Evolutionary conservation across 305 asterid species (phyloP).

Genomic region (Striga hermonthica): DNA sequence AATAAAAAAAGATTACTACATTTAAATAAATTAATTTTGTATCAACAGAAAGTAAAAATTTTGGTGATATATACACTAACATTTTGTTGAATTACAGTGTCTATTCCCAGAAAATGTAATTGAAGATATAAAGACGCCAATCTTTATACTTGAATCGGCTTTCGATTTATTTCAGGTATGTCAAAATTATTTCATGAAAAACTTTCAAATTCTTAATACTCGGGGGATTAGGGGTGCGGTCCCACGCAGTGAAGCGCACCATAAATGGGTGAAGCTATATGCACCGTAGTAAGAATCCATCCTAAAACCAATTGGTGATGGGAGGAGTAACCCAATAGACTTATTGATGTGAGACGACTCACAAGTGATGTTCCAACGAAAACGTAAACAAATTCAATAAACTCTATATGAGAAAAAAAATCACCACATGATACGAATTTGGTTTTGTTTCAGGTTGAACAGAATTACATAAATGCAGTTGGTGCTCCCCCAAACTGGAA

Average conservation of each 20-base stretch:
- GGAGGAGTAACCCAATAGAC: too few species aligned
- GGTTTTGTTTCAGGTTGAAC: conserved; percentile 1
- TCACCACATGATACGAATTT: not conserved
- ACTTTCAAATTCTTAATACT: too few species aligned
- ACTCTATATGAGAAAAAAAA: not conserved
- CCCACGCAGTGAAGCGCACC: too few species aligned
- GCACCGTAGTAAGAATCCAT: too few species aligned
- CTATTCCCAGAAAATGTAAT: conserved; percentile 43
- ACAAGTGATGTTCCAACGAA: too few species aligned
- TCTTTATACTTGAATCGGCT: conserved; percentile 43
- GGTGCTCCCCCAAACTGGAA: not conserved
- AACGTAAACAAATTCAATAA: not conserved
- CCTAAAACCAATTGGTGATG: too few species aligned
- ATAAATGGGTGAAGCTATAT: too few species aligned
- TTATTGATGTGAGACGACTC: too few species aligned
- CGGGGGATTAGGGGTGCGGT: too few species aligned
- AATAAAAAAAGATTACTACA: too few species aligned
- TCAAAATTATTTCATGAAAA: not conserved
- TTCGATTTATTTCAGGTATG: conserved; percentile 40
- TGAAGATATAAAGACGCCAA: conserved; percentile 40
- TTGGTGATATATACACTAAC: conserved; percentile 18
- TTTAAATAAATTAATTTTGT: too few species aligned
- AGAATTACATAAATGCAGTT: not conserved
- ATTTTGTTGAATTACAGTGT: conserved; percentile 34
- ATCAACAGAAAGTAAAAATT: too few species aligned